Percentiles rank a stretch among this genome's conserved stretches.
phyloP scores from a whole-genome alignment of 345 rosid species.

The Noccaea bulbosa region DNA sequence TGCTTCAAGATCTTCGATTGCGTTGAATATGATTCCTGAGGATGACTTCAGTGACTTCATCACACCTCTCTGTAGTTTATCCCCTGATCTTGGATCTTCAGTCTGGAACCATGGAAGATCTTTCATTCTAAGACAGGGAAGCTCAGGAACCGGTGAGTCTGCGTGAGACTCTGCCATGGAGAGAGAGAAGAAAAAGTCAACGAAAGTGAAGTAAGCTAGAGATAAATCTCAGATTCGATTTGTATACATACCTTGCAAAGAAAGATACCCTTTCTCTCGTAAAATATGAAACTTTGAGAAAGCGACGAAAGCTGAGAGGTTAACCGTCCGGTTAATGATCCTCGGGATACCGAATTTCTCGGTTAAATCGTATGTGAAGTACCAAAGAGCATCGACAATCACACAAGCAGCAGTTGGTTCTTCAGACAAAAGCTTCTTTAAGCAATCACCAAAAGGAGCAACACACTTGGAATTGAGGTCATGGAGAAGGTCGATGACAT shows the following conservation, averaged over 20 bases:
- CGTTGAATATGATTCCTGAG: slow-evolving; percentile 59
- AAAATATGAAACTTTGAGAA: slow-evolving; percentile 30
- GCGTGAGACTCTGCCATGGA: slow-evolving; percentile 42
- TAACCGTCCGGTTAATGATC: slow-evolving; percentile 55
- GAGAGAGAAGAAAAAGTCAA: slow-evolving; percentile 29
- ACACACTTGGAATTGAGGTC: slow-evolving; percentile 50
- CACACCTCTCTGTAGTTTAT: slow-evolving; percentile 23
- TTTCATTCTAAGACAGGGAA: slow-evolving; percentile 51
- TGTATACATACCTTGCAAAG: slow-evolving; percentile 41
- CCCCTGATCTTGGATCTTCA: slow-evolving; percentile 22
- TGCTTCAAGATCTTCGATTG: slow-evolving; percentile 56
- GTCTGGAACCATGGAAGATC: slow-evolving; percentile 50
- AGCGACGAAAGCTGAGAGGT: slow-evolving; percentile 43
- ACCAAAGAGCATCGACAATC: slow-evolving; percentile 56
- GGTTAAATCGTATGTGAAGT: slow-evolving; percentile 52
- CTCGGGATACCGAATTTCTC: slow-evolving; percentile 50
- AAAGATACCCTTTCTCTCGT: slow-evolving; percentile 44
- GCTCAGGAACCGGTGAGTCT: slow-evolving; percentile 46
- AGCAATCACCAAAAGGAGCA: slow-evolving; percentile 50
- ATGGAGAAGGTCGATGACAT: slow-evolving; percentile 33
- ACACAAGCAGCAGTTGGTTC: slow-evolving; percentile 52
- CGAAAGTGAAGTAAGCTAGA: neutral
- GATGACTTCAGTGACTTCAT: slow-evolving; percentile 45
- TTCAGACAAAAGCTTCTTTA: slow-evolving; percentile 44
- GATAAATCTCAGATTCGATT: neutral